Evolutionary conservation across 306 rosid genomes (phyloP), one percentile per base, ranked within the genome.

Genomic region (Carpinus fangiana): DNA sequence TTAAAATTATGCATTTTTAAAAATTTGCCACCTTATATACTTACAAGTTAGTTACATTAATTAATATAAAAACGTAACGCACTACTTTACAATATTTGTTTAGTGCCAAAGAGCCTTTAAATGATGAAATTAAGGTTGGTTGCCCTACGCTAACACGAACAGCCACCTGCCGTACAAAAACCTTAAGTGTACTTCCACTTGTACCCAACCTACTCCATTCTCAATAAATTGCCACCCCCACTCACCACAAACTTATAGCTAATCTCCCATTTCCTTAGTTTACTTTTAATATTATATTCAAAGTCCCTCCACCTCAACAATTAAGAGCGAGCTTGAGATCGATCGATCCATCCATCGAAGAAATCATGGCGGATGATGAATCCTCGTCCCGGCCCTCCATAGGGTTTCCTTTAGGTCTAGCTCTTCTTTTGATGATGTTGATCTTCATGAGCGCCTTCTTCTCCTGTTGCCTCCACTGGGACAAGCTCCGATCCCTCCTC

Each of bases 401-500:
- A 52, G 78, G 80, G 4, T 92, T 92, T 69, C 93, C 95, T 47
- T 67, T 92, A 7, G 95, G 95, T 45, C 79, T 90, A 81, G 83
- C 85, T 31, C 90, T 92, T 70, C 90, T 92, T n/a, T 57, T 89
- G 68, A 34, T 82, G 13, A 38, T 86, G 65, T 31, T 92, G 4
- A 34, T 89, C 31, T 60, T 79, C 75, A 41, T 86, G 3, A 76
- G 73, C 50, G 55, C 53, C 85, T 83, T 92, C 89, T 89, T 90
- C 65, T 86, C 83, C 26, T 89, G 93, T 59, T 92, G 87, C 77
- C 67, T 90, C 53, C 81, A 90, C 36, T 92, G 95, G 93, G 88
- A 89, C 3, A 84, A 73, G 47, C 70, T 92, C 21, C 88, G 78
- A 28, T 66, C 82, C 54, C n/a, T 88, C 36, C 53, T 88, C 68